Evolutionary conservation across 2,329 filamentous ascomycete genomes (phyloP), one percentile per base, ranked within the genome.

Genomic region (Biscogniauxia sp.): DNA sequence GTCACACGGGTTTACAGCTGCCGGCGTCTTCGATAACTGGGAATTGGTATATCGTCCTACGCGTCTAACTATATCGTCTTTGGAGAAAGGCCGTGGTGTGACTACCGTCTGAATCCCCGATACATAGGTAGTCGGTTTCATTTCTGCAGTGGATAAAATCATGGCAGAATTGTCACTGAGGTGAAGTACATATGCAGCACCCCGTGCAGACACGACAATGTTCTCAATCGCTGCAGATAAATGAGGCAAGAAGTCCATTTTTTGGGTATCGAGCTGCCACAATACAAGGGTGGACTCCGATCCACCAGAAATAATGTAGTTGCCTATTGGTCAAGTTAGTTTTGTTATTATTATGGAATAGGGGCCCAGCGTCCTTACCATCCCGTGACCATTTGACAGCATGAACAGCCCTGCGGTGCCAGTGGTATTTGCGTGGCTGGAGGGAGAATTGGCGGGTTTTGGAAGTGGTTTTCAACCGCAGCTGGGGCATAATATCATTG

Each of bases 261-360:
- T 89, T 64, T 88, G 88, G 0, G 94, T 97, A 67, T 96, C 91
- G 60, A 97, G 81, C 76, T 99, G 95, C 93, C 93, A 98, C 32
- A 97, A 80, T 8, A 97, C 91, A 51, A 99, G 81, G 20, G 92
- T 90, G 7, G 92, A 93, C 76, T 99, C 95, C 20, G 88, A 87
- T 32, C 95, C 95, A 71, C 95, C 95, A 59, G 95, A 98, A 56
- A 99, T 88, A 61, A 99, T 78, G 74, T 99, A 99, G 72, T 97
- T 93, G 55, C 92, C 91, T 95, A 67, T 6, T 20, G 50, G 1
- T 32, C 20, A 23, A 45, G 59, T 72, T 63, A 71, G 68, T 53
- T 37, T 41, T 3, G 41, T 19, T n/a, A n/a, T 17, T 8, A 37
- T 15, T 57, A n/a, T 20, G 51, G 15, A 54, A 17, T 20, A 7